phyloP scores from a whole-genome alignment of 768 basidiomycete species.

The Lactarius evosmus region DNA sequence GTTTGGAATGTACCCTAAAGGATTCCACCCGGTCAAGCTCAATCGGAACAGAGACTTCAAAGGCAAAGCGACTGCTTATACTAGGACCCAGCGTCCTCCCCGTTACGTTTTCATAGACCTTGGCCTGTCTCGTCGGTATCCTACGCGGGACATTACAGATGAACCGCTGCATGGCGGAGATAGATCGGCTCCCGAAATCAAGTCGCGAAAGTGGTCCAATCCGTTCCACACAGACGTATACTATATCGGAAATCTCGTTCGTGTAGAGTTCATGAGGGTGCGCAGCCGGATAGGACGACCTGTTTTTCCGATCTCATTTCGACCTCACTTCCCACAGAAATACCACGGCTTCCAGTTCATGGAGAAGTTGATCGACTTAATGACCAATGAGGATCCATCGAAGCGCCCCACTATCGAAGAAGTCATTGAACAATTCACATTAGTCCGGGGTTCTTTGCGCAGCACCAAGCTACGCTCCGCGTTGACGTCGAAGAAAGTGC shows the following conservation, averaged over 20 bases:
- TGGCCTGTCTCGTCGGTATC: conserved; percentile 32
- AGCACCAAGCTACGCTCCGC: conserved; percentile 18
- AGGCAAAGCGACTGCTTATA: conserved; percentile 28
- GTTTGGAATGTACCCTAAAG: conserved; percentile 29
- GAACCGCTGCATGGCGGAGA: conserved; percentile 42
- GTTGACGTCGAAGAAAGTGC: background rate
- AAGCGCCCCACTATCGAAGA: conserved; percentile 31
- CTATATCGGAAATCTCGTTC: conserved; percentile 37
- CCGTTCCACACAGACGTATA: conserved; percentile 40
- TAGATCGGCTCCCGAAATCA: conserved; percentile 38
- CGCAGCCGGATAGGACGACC: background rate
- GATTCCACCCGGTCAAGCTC: conserved; percentile 32
- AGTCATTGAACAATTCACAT: conserved; percentile 10
- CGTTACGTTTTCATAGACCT: conserved; percentile 34
- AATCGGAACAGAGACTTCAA: conserved; percentile 29
- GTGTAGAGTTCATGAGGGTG: conserved; percentile 32
- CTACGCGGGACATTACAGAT: conserved; percentile 31
- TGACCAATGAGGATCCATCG: conserved; percentile 32
- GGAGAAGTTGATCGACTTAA: conserved; percentile 30
- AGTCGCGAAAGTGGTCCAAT: conserved; percentile 26
- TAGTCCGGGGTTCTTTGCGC: conserved; percentile 1
- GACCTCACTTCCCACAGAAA: conserved; percentile 21
- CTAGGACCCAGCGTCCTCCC: conserved; percentile 31
- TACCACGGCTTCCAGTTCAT: conserved; percentile 31
- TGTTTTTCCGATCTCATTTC: background rate